Evolutionary conservation across 169 alveolate genomes (phyloP).

Genomic region (Eimeria zaria): DNA sequence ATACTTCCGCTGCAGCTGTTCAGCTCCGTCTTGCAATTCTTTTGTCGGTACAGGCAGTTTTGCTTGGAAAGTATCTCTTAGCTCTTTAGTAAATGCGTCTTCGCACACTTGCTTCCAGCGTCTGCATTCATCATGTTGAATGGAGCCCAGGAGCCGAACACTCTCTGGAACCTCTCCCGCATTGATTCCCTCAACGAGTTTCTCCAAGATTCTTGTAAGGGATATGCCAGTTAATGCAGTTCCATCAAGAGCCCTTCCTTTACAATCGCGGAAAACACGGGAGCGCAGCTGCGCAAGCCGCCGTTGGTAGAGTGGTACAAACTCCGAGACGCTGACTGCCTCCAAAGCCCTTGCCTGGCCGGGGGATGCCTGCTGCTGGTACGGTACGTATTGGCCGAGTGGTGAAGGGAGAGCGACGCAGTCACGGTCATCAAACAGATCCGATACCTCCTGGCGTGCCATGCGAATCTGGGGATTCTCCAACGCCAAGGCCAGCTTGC

Average conservation of each 20-base stretch:
- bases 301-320: conserved; percentile 77
- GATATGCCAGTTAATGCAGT: conserved; percentile 66
- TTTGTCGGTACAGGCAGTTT: conserved; percentile 50
- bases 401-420: conserved; percentile 79
- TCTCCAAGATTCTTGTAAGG: conserved; percentile 58
- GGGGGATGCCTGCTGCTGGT: conserved; percentile 23
- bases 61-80: conserved; percentile 74
- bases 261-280: conserved; percentile 77
- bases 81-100: conserved; percentile 71
- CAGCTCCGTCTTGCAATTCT: conserved; percentile 81
- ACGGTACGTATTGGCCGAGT: conserved; percentile 47
- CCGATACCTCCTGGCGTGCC: conserved; percentile 79
- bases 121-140: conserved; percentile 78
- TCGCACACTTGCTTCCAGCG: conserved; percentile 81
- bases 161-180: conserved; percentile 82
- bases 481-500: conserved; percentile 67
- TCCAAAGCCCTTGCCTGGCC: conserved; percentile 78
- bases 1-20: conserved; percentile 64
- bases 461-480: conserved; percentile 78
- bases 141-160: conserved; percentile 59
- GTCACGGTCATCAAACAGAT: conserved; percentile 73
- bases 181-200: conserved; percentile 79
- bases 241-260: conserved; percentile 65
- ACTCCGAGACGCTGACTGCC: conserved; percentile 74
- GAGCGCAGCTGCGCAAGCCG: conserved; percentile 74